Evolutionary conservation across 2,329 filamentous ascomycete species (phyloP).

Genomic region (Calycina marina): DNA sequence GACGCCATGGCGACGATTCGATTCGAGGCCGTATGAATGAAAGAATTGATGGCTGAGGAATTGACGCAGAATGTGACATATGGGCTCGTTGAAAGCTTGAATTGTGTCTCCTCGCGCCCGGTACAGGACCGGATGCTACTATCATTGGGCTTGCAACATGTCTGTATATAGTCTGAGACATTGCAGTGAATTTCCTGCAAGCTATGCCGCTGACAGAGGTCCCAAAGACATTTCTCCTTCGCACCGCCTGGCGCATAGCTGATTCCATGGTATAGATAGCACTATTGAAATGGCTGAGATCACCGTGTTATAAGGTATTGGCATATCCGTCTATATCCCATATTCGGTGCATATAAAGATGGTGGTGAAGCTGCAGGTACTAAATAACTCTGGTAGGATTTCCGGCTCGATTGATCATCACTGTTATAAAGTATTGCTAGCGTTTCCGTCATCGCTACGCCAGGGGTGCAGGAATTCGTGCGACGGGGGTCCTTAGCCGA

Average conservation of each 20-base stretch:
- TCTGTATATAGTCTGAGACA: no score
- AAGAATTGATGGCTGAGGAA: not conserved
- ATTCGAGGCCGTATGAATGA: slow-evolving; percentile 6
- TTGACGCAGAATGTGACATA: not conserved
- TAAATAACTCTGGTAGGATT: no score
- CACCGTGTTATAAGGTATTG: slow-evolving; percentile 13
- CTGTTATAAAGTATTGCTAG: no score
- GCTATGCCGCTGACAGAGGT: slow-evolving; percentile 14
- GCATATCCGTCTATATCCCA: not conserved
- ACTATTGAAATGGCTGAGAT: slow-evolving; percentile 14
- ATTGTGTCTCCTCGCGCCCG: slow-evolving; percentile 8
- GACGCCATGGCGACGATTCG: slow-evolving; percentile 16
- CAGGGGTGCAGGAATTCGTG: no score
- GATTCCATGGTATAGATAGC: slow-evolving; percentile 3
- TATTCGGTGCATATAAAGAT: no score
- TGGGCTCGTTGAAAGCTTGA: slow-evolving; percentile 6
- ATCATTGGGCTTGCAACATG: no score
- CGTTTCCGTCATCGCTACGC: no score
- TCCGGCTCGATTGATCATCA: no score
- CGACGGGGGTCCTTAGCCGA: slow-evolving; percentile 1
- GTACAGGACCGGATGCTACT: slow-evolving; percentile 1
- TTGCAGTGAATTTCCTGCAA: slow-evolving; percentile 13
- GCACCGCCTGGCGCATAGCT: slow-evolving; percentile 18
- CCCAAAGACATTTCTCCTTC: slow-evolving; percentile 13
- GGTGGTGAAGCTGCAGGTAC: no score